Percentiles rank a stretch among this genome's conserved stretches.
These are phyloP conservation scores for Plasmopara viticola DNA, from an alignment of 352 stramenopile genomes.

Conservation along the genomic window DNA sequence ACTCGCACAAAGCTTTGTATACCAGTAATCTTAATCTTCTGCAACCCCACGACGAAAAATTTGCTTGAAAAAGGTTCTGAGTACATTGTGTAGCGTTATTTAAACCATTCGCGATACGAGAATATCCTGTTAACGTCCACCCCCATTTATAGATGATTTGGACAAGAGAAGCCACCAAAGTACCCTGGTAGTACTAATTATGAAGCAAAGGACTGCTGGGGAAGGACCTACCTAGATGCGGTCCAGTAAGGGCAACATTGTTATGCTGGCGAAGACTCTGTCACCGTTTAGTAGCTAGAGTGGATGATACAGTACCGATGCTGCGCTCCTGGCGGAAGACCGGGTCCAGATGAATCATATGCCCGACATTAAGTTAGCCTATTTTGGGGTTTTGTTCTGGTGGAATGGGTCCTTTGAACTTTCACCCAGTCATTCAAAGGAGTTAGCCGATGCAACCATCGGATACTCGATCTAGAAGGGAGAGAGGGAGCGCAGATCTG, in stretches of 20 bases:
- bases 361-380: no score
- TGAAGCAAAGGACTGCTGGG: background rate
- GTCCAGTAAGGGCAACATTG: background rate
- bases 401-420: background rate
- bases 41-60: no score
- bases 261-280: background rate
- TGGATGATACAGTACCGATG: background rate
- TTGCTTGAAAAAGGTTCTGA: background rate
- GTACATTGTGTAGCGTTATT: background rate
- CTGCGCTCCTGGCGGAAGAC: no score
- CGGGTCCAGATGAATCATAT: no score
- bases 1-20: background rate
- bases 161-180: background rate
- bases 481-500: background rate
- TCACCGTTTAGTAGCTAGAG: background rate
- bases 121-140: background rate
- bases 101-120: background rate
- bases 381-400: background rate
- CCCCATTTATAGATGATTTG: background rate
- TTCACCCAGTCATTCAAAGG: background rate
- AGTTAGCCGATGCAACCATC: background rate
- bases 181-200: background rate
- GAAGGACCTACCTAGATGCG: background rate
- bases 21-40: background rate
- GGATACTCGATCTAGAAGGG: background rate